phyloP scores from a whole-genome alignment of 2,329 filamentous ascomycete genomes.

The Cladorrhinum sp. region DNA sequence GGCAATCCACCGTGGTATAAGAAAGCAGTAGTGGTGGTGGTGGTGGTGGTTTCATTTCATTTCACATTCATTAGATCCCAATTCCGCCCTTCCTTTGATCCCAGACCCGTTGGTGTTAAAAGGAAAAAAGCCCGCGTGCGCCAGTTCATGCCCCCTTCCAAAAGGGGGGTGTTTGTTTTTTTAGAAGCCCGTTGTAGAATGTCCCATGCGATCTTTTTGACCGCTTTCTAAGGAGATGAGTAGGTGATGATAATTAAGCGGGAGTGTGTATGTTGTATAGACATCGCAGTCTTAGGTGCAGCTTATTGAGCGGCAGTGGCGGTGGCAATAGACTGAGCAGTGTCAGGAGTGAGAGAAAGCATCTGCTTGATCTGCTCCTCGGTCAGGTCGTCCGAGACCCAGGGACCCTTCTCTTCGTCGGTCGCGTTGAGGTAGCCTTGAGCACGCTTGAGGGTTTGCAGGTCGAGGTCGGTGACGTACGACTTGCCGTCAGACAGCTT shows the following conservation, averaged over 20 bases:
- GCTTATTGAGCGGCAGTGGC: slow-evolving; percentile 16
- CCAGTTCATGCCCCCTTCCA: slow-evolving; percentile 26
- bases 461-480: slow-evolving; percentile 90
- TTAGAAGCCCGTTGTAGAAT: not conserved
- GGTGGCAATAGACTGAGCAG: slow-evolving; percentile 12
- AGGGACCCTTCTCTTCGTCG: slow-evolving; percentile 82
- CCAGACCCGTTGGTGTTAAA: not conserved
- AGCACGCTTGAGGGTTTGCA: slow-evolving; percentile 85
- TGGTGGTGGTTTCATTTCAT: not conserved
- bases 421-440: slow-evolving; percentile 77
- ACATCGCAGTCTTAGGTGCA: slow-evolving; percentile 1
- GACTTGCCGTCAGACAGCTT: slow-evolving; percentile 70
- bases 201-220: not conserved
- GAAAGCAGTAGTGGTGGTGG: too few relatives aligned
- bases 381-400: slow-evolving; percentile 70
- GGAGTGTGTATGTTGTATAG: not conserved
- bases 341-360: slow-evolving; percentile 45
- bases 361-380: slow-evolving; percentile 59
- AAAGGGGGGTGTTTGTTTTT: slow-evolving; percentile 13
- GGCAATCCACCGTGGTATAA: not conserved
- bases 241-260: slow-evolving; percentile 2
- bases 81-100: not conserved
- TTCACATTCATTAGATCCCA: slow-evolving; percentile 14
- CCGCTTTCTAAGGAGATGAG: not conserved
- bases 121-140: slow-evolving; percentile 22